phyloP scores from a whole-genome alignment of 495 filamentous ascomycete genomes.

The Thozetella sp. region DNA sequence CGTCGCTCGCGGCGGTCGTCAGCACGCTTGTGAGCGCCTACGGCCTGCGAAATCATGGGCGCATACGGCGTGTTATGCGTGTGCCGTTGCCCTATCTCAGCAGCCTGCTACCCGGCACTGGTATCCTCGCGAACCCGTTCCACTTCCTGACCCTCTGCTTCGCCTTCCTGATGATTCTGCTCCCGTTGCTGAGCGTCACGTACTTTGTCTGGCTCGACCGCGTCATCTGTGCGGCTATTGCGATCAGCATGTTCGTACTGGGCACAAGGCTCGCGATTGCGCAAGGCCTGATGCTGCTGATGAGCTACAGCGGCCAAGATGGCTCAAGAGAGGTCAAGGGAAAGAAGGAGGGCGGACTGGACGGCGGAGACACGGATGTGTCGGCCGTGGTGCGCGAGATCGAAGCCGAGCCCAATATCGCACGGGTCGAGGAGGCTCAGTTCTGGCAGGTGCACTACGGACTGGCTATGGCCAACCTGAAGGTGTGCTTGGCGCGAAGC shows the following conservation, averaged over 20 bases:
- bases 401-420: constrained; percentile 74
- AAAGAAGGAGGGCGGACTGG: constrained; percentile 6
- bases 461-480: constrained; percentile 91
- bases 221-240: constrained; percentile 75
- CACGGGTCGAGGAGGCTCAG: constrained; percentile 79
- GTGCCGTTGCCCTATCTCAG: constrained; percentile 77
- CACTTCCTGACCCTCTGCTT: constrained; percentile 91
- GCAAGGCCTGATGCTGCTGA: constrained; percentile 90
- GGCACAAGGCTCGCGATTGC: constrained; percentile 81
- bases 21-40: constrained; percentile 88
- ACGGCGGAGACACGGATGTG: constrained; percentile 50
- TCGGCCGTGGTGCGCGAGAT: constrained; percentile 81
- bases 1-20: constrained; percentile 82
- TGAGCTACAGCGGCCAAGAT: constrained; percentile 65
- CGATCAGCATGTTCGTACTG: constrained; percentile 82
- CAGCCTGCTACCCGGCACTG: constrained; percentile 47
- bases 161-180: constrained; percentile 75
- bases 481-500: constrained; percentile 64
- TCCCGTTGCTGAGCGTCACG: constrained; percentile 78
- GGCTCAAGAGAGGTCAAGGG: background rate
- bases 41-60: constrained; percentile 85
- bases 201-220: constrained; percentile 82
- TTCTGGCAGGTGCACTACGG: constrained; percentile 99
- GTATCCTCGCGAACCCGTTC: constrained; percentile 84
- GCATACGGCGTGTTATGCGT: constrained; percentile 82